Evolutionary conservation across 768 basidiomycete genomes (phyloP).

Genomic region (Leccinellum luteum): DNA sequence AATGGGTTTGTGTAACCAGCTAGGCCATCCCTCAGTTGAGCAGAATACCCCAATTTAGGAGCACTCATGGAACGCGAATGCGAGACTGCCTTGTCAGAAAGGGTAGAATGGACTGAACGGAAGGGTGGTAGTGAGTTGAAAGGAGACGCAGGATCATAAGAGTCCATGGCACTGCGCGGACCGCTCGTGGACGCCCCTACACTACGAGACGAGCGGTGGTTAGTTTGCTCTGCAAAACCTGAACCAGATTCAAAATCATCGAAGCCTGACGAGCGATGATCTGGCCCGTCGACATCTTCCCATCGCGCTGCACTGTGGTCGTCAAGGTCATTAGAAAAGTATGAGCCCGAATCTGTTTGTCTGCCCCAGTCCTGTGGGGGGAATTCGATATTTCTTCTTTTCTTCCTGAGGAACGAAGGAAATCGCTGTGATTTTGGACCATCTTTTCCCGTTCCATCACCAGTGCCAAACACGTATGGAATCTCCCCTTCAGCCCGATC

Average conservation of each 20-base stretch:
- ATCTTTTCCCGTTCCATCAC: conserved; percentile 5
- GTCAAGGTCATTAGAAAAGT: conserved; percentile 41
- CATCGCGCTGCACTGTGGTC: conserved; percentile 17
- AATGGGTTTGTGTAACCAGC: conserved; percentile 29
- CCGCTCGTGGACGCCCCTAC: conserved; percentile 7
- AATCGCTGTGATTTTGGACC: conserved; percentile 38
- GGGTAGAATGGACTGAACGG: conserved; percentile 29
- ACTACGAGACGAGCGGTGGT: conserved; percentile 20
- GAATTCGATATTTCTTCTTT: conserved; percentile 50
- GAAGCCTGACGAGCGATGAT: conserved; percentile 27
- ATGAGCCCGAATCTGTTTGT: conserved; percentile 49
- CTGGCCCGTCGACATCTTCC: conserved; percentile 31
- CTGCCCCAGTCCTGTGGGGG: conserved; percentile 67
- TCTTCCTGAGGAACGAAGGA: conserved; percentile 34
- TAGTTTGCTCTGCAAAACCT: conserved; percentile 29
- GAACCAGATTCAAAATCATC: conserved; percentile 49
- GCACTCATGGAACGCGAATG: conserved; percentile 37
- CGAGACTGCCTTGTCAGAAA: conserved; percentile 28
- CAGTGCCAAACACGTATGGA: conserved; percentile 54
- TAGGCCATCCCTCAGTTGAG: conserved; percentile 1
- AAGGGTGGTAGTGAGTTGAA: conserved; percentile 37
- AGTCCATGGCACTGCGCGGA: conserved; percentile 19
- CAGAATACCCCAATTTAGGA: conserved; percentile 22
- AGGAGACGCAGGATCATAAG: conserved; percentile 34
- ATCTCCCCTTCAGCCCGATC: conserved; percentile 41